Evolutionary conservation across 495 filamentous ascomycete genomes (phyloP).

Genomic region (Neurospora intermedia): DNA sequence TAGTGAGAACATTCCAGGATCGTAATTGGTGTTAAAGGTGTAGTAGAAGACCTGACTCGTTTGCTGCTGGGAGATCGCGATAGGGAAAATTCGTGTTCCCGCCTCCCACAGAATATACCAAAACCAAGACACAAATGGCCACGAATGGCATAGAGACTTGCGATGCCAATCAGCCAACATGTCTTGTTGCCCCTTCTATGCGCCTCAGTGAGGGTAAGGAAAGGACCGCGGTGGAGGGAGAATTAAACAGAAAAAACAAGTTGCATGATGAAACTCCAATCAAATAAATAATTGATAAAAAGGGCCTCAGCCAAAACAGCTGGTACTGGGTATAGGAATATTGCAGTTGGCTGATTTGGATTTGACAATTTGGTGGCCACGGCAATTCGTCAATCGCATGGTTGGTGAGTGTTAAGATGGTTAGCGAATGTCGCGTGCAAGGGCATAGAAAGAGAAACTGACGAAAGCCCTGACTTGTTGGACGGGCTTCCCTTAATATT

Average conservation of each 20-base stretch:
- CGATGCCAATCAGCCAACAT: neutral
- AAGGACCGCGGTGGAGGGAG: neutral
- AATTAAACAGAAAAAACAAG: no score
- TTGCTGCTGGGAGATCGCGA: neutral
- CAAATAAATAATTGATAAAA: neutral
- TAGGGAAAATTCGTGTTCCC: neutral
- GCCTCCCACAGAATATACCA: no score
- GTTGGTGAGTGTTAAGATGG: neutral
- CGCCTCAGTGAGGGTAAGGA: neutral
- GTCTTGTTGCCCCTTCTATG: neutral
- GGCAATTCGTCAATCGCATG: neutral
- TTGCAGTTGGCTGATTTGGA: neutral
- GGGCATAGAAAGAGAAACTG: neutral
- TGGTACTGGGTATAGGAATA: neutral
- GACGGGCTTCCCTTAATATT: constrained; percentile 4
- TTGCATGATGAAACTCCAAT: neutral
- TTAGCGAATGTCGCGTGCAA: neutral
- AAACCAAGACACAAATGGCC: neutral
- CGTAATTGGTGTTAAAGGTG: neutral
- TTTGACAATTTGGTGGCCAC: neutral
- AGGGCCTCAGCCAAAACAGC: neutral
- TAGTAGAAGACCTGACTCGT: neutral
- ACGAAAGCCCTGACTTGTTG: neutral
- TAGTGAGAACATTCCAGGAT: neutral
- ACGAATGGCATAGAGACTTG: neutral